Percentiles rank a stretch among this genome's conserved stretches.
phyloP scores from a whole-genome alignment of 2,329 filamentous ascomycete genomes.

The Aspergillus latus region DNA sequence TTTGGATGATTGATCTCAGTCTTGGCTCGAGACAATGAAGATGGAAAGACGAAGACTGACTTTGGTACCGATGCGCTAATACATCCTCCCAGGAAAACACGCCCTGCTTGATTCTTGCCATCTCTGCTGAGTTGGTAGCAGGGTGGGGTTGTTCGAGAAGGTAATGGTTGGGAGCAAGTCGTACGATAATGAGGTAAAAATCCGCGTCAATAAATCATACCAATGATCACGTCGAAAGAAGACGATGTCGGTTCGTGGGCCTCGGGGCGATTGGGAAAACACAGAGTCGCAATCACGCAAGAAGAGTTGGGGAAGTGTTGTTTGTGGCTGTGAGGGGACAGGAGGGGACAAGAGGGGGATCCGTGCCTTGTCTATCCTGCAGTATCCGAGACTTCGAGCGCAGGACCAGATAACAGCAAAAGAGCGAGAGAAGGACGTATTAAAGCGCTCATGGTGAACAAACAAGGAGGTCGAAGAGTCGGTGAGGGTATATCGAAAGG shows the following conservation, averaged over 20 bases:
- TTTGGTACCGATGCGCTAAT: constrained; percentile 40
- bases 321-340: constrained; percentile 5
- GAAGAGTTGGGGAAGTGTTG: neutral
- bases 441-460: constrained; percentile 3
- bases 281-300: constrained; percentile 7
- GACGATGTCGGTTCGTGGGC: neutral
- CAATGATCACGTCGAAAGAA: neutral
- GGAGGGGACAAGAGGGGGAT: neutral
- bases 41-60: constrained; percentile 30
- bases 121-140: constrained; percentile 12
- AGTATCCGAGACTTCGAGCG: neutral
- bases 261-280: neutral
- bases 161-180: neutral
- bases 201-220: constrained; percentile 6
- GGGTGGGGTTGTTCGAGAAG: neutral
- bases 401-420: neutral
- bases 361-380: neutral
- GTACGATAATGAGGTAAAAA: neutral
- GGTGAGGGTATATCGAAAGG: constrained; percentile 18
- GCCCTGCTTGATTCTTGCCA: constrained; percentile 38
- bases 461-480: constrained; percentile 15
- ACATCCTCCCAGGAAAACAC: constrained; percentile 45
- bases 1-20: neutral
- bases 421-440: constrained; percentile 4
- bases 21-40: neutral